Percentiles rank a stretch among this genome's conserved stretches.
These are phyloP conservation scores for Paraconiothyrium sp. DNA, from an alignment of 2,329 filamentous ascomycete species.

Conservation along the genomic window DNA sequence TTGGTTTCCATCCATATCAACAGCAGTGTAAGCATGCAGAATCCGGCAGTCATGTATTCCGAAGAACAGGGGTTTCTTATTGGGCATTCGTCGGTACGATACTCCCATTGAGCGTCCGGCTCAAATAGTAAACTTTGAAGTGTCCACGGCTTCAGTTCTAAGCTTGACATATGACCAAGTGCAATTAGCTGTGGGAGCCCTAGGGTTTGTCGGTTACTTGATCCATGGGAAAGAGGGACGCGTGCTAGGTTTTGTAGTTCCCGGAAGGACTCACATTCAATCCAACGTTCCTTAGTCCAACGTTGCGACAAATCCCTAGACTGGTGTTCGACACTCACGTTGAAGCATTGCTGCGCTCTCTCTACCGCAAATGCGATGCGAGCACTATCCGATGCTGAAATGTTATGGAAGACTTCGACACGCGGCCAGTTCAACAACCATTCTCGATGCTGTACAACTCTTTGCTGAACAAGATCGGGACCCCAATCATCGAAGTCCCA, in stretches of 20 bases:
- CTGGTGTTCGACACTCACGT: neutral
- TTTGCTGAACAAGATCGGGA: slow-evolving; percentile 4
- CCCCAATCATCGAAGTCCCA: slow-evolving; percentile 15
- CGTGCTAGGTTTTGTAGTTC: too few relatives aligned
- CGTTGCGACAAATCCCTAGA: neutral
- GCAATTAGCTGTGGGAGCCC: slow-evolving; percentile 12
- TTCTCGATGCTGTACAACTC: neutral
- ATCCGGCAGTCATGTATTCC: slow-evolving; percentile 4
- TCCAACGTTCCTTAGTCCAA: neutral
- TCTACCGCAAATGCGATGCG: slow-evolving; percentile 11
- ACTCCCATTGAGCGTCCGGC: neutral
- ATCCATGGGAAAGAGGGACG: neutral
- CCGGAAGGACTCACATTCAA: neutral
- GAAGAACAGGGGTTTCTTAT: neutral
- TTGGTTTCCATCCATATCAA: slow-evolving; percentile 3
- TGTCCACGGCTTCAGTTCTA: slow-evolving; percentile 1
- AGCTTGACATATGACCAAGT: slow-evolving; percentile 2
- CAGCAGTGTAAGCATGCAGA: slow-evolving; percentile 6
- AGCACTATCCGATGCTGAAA: slow-evolving; percentile 5
- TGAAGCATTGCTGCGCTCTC: slow-evolving; percentile 8
- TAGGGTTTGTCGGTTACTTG: neutral
- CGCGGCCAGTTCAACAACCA: slow-evolving; percentile 1
- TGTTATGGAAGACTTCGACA: neutral
- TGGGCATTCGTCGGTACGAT: neutral
- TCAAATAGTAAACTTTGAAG: slow-evolving; percentile 9